Evolutionary conservation across 1,284 basidiomycete species (phyloP), one percentile per base, ranked within the genome.

Genomic region (Boletus mariae): DNA sequence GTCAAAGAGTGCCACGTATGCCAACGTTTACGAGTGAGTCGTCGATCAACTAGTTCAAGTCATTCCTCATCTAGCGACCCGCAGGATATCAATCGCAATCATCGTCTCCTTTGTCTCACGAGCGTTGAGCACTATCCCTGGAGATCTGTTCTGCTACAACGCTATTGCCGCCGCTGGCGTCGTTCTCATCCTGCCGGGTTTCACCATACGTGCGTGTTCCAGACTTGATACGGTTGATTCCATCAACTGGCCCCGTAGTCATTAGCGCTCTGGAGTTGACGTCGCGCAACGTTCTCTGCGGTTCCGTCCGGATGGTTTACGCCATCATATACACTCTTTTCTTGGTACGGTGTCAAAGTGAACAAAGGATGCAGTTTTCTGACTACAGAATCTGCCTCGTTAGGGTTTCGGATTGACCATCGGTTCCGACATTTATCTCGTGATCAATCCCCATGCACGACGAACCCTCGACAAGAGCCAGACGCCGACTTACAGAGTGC

Each of bases 251-350:
- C 6, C 23, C 48, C 25, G 35, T 60, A 92, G 90, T 92, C 60
- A 90, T 86, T 56, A 87, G 86, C 46, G 87, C 91, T 1, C 75
- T 94, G 32, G 91, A 94, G 67, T 74, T 93, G 48, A 91, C 90
- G 61, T 92, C 90, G 6, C 84, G 83, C 64, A 92, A 90, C 62
- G 80, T 92, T 44, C 82, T 92, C 49, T 89, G 88, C 54, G 91
- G 91, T 17, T 90, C 89, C n/a, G 90, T 94, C 23, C 77, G 91
- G 59, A 85, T 93, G 72, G 89, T 93, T 31, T 93, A 92, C 62
- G 90, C 91, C 17, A 87, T 92, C 59, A 92, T 93, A 52, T 94
- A 93, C 66, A 91, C 90, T 0, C 74, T 93, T 43, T 92, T 93
- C 70, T 72, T 93, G 57, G 87, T 86, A 63, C 53, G 74, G 57